Conservation (phyloP, 495 filamentous ascomycete species). For the Schizothecium vesticola region DNA sequence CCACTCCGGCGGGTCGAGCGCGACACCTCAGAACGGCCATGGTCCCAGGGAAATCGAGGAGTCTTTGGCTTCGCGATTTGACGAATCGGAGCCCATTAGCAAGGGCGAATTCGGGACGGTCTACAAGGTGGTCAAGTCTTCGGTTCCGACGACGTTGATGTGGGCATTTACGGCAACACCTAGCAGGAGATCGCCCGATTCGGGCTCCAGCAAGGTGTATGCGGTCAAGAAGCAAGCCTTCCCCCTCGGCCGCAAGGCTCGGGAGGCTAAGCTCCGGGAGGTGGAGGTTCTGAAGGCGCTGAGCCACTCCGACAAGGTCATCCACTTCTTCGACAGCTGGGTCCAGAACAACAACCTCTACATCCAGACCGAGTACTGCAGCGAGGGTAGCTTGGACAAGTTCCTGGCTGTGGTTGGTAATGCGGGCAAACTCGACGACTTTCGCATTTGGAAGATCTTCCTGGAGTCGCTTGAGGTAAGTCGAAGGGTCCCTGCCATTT, state of each 20-base stretch:
- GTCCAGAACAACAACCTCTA: slow-evolving; percentile 76
- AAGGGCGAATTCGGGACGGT: slow-evolving; percentile 91
- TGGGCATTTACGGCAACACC: slow-evolving; percentile 25
- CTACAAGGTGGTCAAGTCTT: slow-evolving; percentile 60
- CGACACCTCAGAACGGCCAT: slow-evolving; percentile 51
- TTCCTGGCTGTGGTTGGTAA: slow-evolving; percentile 74
- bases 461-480: slow-evolving; percentile 74
- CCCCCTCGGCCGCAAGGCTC: slow-evolving; percentile 71
- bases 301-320: slow-evolving; percentile 69
- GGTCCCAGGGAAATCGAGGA: slow-evolving; percentile 64
- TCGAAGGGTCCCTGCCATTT: slow-evolving; percentile 10
- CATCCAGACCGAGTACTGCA: slow-evolving; percentile 95
- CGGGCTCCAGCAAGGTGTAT: slow-evolving; percentile 53
- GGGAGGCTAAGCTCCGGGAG: slow-evolving; percentile 72
- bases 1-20: slow-evolving; percentile 38
- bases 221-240: slow-evolving; percentile 90
- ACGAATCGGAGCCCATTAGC: slow-evolving; percentile 68
- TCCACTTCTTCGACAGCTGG: slow-evolving; percentile 79
- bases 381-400: slow-evolving; percentile 79
- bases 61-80: slow-evolving; percentile 64
- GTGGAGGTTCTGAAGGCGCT: slow-evolving; percentile 69
- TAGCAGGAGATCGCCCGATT: slow-evolving; percentile 39
- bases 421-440: slow-evolving; percentile 87
- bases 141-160: slow-evolving; percentile 21
- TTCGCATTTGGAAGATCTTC: slow-evolving; percentile 95